These are phyloP conservation scores for Chlamydomonas schloesseri DNA, from an alignment of 139 green algal species.

Conservation along the genomic window DNA sequence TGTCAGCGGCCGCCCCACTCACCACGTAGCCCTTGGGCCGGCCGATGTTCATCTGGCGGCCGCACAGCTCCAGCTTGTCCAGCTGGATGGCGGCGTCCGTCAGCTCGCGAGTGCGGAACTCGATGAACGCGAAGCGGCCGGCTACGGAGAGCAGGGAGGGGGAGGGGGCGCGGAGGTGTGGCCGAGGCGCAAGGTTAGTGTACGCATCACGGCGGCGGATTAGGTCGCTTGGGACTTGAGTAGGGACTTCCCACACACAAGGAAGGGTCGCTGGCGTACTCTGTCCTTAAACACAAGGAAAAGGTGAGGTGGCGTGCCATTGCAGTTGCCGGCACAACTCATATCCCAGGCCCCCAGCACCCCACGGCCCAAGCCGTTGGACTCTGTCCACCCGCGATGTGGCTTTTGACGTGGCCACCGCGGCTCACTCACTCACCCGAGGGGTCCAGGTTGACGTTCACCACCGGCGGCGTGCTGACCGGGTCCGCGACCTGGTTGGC, in stretches of 20 bases:
- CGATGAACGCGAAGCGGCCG: conserved; percentile 92
- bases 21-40: conserved; percentile 91
- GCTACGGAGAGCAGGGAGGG: neutral
- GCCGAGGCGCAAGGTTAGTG: neutral
- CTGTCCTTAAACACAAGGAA: too few species aligned
- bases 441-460: conserved; percentile 77
- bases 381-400: too few species aligned
- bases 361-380: too few species aligned
- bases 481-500: conserved; percentile 76
- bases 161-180: neutral
- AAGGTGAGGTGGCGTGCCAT: too few species aligned
- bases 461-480: conserved; percentile 76
- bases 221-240: too few species aligned
- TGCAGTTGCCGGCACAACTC: too few species aligned
- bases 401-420: too few species aligned
- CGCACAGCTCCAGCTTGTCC: conserved; percentile 91
- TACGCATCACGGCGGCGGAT: neutral
- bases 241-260: too few species aligned
- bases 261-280: too few species aligned
- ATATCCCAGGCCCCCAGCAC: too few species aligned
- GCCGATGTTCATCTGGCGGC: conserved; percentile 88
- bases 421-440: too few species aligned
- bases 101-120: conserved; percentile 87
- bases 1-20: conserved; percentile 27
- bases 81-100: conserved; percentile 82